phyloP scores from a whole-genome alignment of 148 eudicot species.

The Rhododendron vialii region DNA sequence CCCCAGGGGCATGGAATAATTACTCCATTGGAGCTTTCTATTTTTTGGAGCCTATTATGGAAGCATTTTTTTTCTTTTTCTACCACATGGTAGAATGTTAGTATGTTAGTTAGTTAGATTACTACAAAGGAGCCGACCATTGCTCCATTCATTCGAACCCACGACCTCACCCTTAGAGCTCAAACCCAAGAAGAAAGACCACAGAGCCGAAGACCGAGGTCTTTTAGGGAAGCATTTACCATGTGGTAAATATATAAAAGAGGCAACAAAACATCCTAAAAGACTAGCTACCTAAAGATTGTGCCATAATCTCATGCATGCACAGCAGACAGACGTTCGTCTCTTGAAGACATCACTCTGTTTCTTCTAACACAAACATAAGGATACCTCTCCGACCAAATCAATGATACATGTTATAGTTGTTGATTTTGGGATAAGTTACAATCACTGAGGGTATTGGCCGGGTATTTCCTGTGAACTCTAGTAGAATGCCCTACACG shows the following conservation, averaged over 20 bases:
- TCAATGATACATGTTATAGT: neutral
- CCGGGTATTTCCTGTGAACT: neutral
- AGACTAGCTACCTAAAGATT: neutral
- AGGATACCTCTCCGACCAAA: neutral
- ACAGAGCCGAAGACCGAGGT: too few relatives aligned
- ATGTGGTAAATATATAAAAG: neutral
- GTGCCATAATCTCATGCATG: neutral
- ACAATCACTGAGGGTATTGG: neutral
- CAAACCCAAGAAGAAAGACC: too few relatives aligned
- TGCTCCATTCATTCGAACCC: too few relatives aligned
- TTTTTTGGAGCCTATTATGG: neutral
- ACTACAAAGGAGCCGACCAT: too few relatives aligned
- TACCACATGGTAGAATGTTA: too few relatives aligned
- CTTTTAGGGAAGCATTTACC: neutral
- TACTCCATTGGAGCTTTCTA: neutral
- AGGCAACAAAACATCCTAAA: neutral
- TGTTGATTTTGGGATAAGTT: neutral
- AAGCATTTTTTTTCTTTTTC: neutral
- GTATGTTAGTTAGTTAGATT: too few relatives aligned
- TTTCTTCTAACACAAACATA: neutral
- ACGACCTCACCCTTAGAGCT: too few relatives aligned
- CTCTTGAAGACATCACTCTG: slow-evolving; percentile 4
- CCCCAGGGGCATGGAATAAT: too few relatives aligned
- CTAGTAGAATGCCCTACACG: too few relatives aligned
- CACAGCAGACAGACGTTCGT: neutral